Base-by-base conservation (phyloP, 2,329 filamentous ascomycete genomes). In the Scytalidium sp. region DNA sequence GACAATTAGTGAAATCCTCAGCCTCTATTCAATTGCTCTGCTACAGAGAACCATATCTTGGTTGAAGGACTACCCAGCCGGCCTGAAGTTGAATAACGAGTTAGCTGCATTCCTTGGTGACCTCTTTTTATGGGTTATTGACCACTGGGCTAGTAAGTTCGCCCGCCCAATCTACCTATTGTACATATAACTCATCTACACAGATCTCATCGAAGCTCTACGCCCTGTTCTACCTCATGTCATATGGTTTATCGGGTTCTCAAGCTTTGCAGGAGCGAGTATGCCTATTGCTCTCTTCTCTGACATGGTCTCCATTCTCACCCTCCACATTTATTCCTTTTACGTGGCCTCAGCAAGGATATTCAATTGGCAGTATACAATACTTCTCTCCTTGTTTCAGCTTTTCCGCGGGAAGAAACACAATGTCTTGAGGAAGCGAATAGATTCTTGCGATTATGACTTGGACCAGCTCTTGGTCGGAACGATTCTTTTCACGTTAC, bases 401-500 rank as follows among this genome's bases (percentile, higher is more conserved):
- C 84, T 99, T 9, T 99, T 99, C 66, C 89, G 93, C 25, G 95
- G 94, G 51, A 97, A 97, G 74, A 99, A 99, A 69, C 88, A 96
- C 65, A 99, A 99, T 60, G 87, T 99, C 15, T 81, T 99, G 19
- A 88, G 95, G 54, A 96, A 97, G 64, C 91, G 94, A 70, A 97
- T 99, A 62, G 94, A 99, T 67, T 96, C 92, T 43, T 99, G 94
- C 75, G 94, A 97, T 71, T 99, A 99, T 71, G 94, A 97, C 66
- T 81, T 99, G 20, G 94, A 99, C 66, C 95, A 99, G 70, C 81
- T 99, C 3, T 84, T 99, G 6, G 85, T 99, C 7, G 94, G 94
- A 53, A 99, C 94, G 1, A 97, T 99, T 52, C 76, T 99, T 19
- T 99, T 99, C 65, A 97, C 94, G 0, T 75, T 99, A 7, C 80